Base-by-base conservation (phyloP, 148 eudicot genomes). In the Hydrangea macrophylla region DNA sequence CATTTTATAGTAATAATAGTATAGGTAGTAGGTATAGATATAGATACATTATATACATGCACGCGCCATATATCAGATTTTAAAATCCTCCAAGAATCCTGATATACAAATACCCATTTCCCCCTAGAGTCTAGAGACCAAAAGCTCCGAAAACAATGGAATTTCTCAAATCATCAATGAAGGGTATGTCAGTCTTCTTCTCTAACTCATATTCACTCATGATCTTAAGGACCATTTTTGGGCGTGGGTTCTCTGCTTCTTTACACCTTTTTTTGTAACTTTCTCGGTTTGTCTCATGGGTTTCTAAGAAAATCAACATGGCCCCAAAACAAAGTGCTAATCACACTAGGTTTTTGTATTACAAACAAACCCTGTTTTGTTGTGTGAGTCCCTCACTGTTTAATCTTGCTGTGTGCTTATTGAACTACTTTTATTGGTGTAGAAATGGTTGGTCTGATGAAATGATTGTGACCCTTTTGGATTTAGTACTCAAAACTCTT, bases 181-280 rank as follows among this genome's bases (percentile, higher is more conserved):
- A n/a, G 39, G 39, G 39, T 8, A 35, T 35, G 39, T 35, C 39
- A 8, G 39, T 35, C 39, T 35, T 8, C 39, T 35, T 35, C 39
- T 35, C 70, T 54, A 40, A 28, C 2, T 58, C 53, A 0, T 39
- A 1, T 36, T 39, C 50, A 24, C 13, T 30, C 12, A 28, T 58
- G 63, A 1, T 11, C 26, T 1, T 17, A 6, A 24, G 54, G 55
- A 51, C 70, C 53, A 26, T 37, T 23, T 55, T 55, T 36, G 7
- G 36, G 0, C 70, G 26, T 67, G 53, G 53, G 35, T 36, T 67
- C 26, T 67, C 70, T 37, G 70, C 51, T 55, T 67, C 70, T 8
- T 50, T 55, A 31, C 65, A 62, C 28, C 51, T 62, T 17, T 2
- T 62, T 62, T 62, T 62, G 65, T 24, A 37, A 30, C 32, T 67